Base-by-base conservation (phyloP, 2,329 filamentous ascomycete species). In the Hawksworthiomyces lignivorus region DNA sequence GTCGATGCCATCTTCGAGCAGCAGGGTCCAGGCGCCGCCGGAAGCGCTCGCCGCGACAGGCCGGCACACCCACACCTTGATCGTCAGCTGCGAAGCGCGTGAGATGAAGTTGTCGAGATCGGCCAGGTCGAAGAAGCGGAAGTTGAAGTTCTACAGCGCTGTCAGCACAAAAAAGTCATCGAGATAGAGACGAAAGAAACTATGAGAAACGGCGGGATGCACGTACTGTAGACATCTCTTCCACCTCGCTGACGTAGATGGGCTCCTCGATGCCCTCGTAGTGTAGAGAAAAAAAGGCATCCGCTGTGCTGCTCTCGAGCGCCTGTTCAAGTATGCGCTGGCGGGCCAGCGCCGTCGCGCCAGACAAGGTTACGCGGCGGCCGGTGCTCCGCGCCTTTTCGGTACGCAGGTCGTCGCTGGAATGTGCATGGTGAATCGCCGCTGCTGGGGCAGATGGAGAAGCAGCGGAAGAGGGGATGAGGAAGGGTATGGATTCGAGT, bases 201-300 rank as follows among this genome's bases (percentile, higher is more conserved):
- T n/a, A n/a, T n/a, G 36, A 34, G 8, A 18, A 9, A 29, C n/a
- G 28, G 18, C 26, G 15, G n/a, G n/a, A n/a, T n/a, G n/a, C 5
- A 20, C 57, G 32, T 62, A 76, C 72, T 63, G 87, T 88, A n/a
- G 85, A 80, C 54, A 80, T 79, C 52, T 84, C 75, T 21, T 81
- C 75, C 18, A 84, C 70, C 63, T 97, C 90, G 56, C 88, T 95
- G 53, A 95, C 77, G 59, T 96, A 96, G n/a, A 96, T 65, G 0
- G 90, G 88, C 14, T 87, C 81, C 35, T 72, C 62, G 39, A 78
- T 63, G 4, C 65, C 75, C 1, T 75, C 67, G 34, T 81, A 75
- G 60, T 96, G 89, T 39, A 96, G 58, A 3, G 87, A 85, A 61
- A 94, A 92, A 71, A 94, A 96, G 14, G 82, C 80, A 62, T 96